Evolutionary conservation across 192 early-diverging fungal species (phyloP), one percentile per base, ranked within the genome.

Genomic region (Coemansia sp.): DNA sequence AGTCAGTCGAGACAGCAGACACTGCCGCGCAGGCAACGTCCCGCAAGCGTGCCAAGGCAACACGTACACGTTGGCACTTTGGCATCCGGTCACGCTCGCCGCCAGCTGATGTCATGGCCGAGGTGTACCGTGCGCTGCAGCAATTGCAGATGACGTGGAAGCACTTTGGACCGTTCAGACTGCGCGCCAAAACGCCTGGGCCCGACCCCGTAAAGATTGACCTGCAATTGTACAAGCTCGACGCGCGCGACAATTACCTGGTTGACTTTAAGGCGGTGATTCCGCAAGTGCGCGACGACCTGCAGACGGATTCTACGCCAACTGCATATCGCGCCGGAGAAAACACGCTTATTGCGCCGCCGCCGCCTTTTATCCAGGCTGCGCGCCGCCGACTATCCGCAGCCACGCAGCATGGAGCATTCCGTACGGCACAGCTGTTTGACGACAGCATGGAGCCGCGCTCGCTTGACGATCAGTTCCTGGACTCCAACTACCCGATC

Each of bases 91-190:
- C 92, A 21, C 86, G 91, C 61, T 91, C 89, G 65, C 91, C 93
- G 25, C 95, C 97, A 0, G 85, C 86, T 37, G 96, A 98, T 71
- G 94, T 99, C 16, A 98, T 99, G 97, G 84, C 92, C 7, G 97
- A 99, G 71, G 95, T 99, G 10, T 99, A 94, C 80, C 87, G 91
- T 13, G 94, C 96, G 0, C 79, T 99, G 58, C 88, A 89, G 60
- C 95, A 93, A 76, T 83, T 94, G 39, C 86, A 87, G 16, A 96
- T 99, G 89, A 86, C 88, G 69, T 99, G 97, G 97, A 94, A 92
- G 79, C 86, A 89, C 36, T 84, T 99, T 45, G 92, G 94, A 62
- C 83, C 92, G 9, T 99, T 90, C 75, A 92, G 93, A 68, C 85
- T 97, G 52, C 83, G 92, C 5, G 86, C 90, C 23, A 86, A 86